Percentiles rank a stretch among this genome's conserved stretches.
These are phyloP conservation scores for Cladosporium sphaerospermum DNA, from an alignment of 2,329 filamentous ascomycete species.

Conservation along the genomic window DNA sequence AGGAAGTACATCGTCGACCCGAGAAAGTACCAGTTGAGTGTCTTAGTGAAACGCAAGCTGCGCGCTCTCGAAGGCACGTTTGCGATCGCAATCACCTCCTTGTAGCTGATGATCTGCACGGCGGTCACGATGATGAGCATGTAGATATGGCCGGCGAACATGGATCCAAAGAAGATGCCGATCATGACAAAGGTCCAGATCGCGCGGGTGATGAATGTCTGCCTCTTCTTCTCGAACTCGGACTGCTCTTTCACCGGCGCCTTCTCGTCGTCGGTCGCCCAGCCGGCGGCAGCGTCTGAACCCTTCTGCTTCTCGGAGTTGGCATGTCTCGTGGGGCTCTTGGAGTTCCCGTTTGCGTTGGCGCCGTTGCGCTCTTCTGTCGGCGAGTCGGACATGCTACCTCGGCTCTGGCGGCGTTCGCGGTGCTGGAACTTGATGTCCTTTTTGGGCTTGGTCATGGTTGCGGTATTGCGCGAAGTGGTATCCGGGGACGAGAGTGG, in stretches of 20 bases:
- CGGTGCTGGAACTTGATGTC: conserved; percentile 57
- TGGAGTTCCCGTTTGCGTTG: conserved; percentile 38
- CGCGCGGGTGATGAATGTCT: conserved; percentile 91
- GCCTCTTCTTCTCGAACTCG: conserved; percentile 98
- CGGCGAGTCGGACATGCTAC: conserved; percentile 55
- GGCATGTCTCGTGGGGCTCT: conserved; percentile 46
- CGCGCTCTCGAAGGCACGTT: conserved; percentile 88
- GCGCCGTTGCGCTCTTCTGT: conserved; percentile 18
- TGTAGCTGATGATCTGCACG: conserved; percentile 95
- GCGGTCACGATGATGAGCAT: conserved; percentile 89
- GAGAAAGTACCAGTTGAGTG: conserved; percentile 97
- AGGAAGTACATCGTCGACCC: conserved; percentile 99
- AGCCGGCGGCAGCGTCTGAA: conserved; percentile 25
- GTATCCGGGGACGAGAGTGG: not conserved
- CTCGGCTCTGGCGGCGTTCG: conserved; percentile 52
- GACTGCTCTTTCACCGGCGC: conserved; percentile 27
- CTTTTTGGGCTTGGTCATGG: conserved; percentile 50
- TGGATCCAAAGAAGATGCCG: conserved; percentile 77
- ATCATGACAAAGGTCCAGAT: conserved; percentile 99
- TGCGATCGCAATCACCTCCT: conserved; percentile 96
- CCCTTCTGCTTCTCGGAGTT: conserved; percentile 21
- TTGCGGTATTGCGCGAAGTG: not conserved
- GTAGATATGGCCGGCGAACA: conserved; percentile 97
- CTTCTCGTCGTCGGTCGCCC: conserved; percentile 32
- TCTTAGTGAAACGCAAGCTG: conserved; percentile 88